A percentile compares a stretch with the other conserved stretches of the same genome.
phyloP scores from a whole-genome alignment of 768 basidiomycete genomes.

The Trametes cingulata region DNA sequence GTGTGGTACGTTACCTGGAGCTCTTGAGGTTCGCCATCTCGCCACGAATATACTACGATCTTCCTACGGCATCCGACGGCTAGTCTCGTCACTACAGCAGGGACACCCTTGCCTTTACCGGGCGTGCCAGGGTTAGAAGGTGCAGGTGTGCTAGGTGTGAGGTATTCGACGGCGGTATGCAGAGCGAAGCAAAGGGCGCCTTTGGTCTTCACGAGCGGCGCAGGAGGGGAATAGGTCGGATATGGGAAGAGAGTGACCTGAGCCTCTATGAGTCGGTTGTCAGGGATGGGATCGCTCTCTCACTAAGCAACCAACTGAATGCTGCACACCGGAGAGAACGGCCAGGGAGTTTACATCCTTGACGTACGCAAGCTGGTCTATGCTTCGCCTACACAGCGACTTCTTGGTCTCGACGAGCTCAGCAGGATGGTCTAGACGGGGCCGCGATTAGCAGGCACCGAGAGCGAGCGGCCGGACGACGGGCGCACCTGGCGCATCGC shows the following conservation, averaged over 20 bases:
- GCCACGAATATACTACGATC: constrained; percentile 84
- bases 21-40: constrained; percentile 77
- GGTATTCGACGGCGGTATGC: constrained; percentile 58
- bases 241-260: constrained; percentile 74
- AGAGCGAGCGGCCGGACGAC: constrained; percentile 15
- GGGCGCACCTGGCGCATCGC: constrained; percentile 40
- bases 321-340: constrained; percentile 71
- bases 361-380: constrained; percentile 88
- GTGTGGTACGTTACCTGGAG: constrained; percentile 50
- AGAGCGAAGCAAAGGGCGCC: constrained; percentile 82
- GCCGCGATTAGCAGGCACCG: constrained; percentile 2
- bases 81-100: constrained; percentile 71
- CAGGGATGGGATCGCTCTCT: not conserved
- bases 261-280: constrained; percentile 51
- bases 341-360: constrained; percentile 86
- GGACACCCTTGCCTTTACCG: constrained; percentile 48
- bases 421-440: constrained; percentile 34
- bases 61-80: constrained; percentile 85
- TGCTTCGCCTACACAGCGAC: constrained; percentile 60
- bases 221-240: constrained; percentile 69
- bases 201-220: constrained; percentile 74
- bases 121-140: constrained; percentile 17
- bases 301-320: not conserved
- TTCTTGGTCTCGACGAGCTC: constrained; percentile 67
- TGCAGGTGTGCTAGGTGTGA: constrained; percentile 30